A percentile compares a stretch with the other conserved stretches of the same genome.
phyloP scores from a whole-genome alignment of 257 asterid species.

The Paraleonurus japonicus region DNA sequence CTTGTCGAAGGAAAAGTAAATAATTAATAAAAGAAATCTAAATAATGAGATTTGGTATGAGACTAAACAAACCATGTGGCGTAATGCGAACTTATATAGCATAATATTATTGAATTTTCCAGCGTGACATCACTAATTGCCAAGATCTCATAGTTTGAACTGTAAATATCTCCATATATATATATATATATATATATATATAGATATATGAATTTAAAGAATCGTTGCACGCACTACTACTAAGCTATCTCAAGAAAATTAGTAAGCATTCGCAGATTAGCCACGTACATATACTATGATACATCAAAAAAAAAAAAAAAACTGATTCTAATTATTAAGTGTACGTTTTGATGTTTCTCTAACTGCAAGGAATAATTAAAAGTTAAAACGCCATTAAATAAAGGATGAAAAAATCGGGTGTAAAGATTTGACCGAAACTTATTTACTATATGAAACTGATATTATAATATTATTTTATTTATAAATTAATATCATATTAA shows the following conservation, averaged over 20 bases:
- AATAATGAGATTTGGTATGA: neutral
- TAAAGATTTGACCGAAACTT: too few relatives aligned
- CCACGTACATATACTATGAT: slow-evolving; percentile 8
- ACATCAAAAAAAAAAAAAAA: too few relatives aligned
- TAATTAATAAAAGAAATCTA: neutral
- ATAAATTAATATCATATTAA: too few relatives aligned
- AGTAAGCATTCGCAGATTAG: neutral
- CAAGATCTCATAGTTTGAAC: neutral
- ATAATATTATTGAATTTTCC: neutral
- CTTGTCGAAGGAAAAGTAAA: neutral
- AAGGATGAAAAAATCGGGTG: too few relatives aligned
- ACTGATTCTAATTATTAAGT: neutral
- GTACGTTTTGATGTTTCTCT: too few relatives aligned
- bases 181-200: too few relatives aligned
- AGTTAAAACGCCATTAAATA: too few relatives aligned
- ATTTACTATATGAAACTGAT: too few relatives aligned
- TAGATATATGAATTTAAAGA: neutral
- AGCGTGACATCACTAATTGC: neutral
- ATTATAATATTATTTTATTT: too few relatives aligned
- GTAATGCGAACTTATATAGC: neutral
- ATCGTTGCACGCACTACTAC: slow-evolving; percentile 16
- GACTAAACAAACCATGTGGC: neutral
- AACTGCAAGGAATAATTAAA: too few relatives aligned
- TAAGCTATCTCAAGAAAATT: neutral
- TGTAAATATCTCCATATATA: neutral